Conservation (phyloP, 2,329 filamentous ascomycete genomes). For the Exserohilum turcica region DNA sequence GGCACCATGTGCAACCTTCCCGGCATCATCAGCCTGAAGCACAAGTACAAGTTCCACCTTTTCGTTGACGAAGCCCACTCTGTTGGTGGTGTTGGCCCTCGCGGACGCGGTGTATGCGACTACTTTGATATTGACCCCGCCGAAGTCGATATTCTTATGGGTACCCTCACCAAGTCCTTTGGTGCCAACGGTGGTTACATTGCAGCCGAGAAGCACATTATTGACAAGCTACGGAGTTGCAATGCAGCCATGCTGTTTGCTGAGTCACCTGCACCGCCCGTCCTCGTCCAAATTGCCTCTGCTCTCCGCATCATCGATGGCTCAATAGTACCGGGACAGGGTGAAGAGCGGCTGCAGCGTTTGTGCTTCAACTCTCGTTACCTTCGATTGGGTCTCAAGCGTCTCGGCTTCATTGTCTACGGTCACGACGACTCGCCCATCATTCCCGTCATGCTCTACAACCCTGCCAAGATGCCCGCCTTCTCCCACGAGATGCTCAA, state of each 20-base stretch:
- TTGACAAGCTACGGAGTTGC: slow-evolving; percentile 84
- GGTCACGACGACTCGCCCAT: slow-evolving; percentile 98
- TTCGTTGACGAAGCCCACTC: slow-evolving; percentile 98
- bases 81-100: slow-evolving; percentile 86
- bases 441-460: slow-evolving; percentile 91
- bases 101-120: slow-evolving; percentile 91
- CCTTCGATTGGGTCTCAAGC: slow-evolving; percentile 94
- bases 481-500: slow-evolving; percentile 99
- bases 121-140: slow-evolving; percentile 90
- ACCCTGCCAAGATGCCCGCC: slow-evolving; percentile 98
- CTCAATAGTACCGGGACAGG: slow-evolving; percentile 85
- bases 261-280: slow-evolving; percentile 84
- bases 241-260: slow-evolving; percentile 88
- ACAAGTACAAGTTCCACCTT: slow-evolving; percentile 94
- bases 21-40: slow-evolving; percentile 82
- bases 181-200: slow-evolving; percentile 97
- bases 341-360: slow-evolving; percentile 91
- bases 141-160: slow-evolving; percentile 96
- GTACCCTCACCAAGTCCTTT: slow-evolving; percentile 96
- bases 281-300: slow-evolving; percentile 87
- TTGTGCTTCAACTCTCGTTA: slow-evolving; percentile 98
- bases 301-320: slow-evolving; percentile 88
- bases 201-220: slow-evolving; percentile 84
- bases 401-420: slow-evolving; percentile 94
- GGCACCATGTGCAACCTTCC: slow-evolving; percentile 99